Evolutionary conservation across 495 filamentous ascomycete genomes (phyloP).

Genomic region (Sordaria brevicollis): DNA sequence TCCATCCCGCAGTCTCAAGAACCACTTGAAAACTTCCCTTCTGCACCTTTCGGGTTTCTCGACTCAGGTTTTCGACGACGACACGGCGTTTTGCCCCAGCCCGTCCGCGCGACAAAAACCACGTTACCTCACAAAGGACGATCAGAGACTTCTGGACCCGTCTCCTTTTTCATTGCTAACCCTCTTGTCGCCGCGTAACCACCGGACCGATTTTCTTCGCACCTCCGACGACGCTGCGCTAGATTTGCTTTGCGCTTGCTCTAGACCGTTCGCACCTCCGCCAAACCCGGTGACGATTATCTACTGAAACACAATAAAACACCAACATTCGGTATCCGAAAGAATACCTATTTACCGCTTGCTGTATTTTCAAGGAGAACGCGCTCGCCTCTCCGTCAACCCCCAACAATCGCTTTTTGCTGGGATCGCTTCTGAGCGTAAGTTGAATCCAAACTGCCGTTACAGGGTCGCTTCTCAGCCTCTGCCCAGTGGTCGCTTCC

Average conservation of each 20-base stretch:
- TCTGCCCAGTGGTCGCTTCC: neutral
- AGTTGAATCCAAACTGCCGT: slow-evolving; percentile 1
- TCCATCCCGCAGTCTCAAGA: slow-evolving; percentile 2
- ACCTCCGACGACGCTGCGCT: slow-evolving; percentile 8
- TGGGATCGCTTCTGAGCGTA: slow-evolving; percentile 25
- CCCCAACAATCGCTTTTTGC: slow-evolving; percentile 14
- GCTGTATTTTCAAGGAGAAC: neutral
- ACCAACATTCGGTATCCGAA: slow-evolving; percentile 9
- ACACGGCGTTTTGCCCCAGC: slow-evolving; percentile 3
- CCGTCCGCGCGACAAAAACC: slow-evolving; percentile 8
- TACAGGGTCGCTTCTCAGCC: neutral
- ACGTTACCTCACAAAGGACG: slow-evolving; percentile 1
- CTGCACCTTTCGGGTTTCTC: slow-evolving; percentile 1
- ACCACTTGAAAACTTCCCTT: slow-evolving; percentile 6
- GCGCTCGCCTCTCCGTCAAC: neutral
- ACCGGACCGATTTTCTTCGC: slow-evolving; percentile 5
- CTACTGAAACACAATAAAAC: slow-evolving; percentile 7
- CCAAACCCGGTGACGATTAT: slow-evolving; percentile 20
- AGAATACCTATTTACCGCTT: slow-evolving; percentile 3
- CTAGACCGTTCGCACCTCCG: slow-evolving; percentile 9
- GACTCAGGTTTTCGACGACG: slow-evolving; percentile 6
- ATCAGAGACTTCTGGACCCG: neutral
- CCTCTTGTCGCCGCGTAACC: slow-evolving; percentile 4
- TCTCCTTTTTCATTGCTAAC: slow-evolving; percentile 8
- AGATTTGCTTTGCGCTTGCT: slow-evolving; percentile 9